Conservation (phyloP, 139 green algal genomes). For the Astrephomene gubernaculifera region DNA sequence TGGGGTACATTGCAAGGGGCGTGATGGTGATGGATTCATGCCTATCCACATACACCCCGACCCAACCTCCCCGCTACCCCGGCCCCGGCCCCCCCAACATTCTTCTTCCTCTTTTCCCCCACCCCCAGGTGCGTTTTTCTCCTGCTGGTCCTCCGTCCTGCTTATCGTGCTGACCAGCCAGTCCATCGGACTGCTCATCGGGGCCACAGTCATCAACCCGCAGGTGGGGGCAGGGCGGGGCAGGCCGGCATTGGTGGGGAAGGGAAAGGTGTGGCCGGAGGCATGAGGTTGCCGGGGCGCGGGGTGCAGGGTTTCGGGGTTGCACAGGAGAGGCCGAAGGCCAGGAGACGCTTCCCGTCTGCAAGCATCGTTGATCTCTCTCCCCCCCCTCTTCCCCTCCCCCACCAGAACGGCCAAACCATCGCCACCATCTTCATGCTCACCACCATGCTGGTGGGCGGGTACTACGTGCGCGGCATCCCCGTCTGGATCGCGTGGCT, state of each 20-base stretch:
- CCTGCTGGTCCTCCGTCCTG: conserved; percentile 66
- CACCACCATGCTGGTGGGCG: conserved; percentile 61
- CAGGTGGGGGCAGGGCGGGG: neutral
- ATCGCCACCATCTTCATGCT: conserved; percentile 80
- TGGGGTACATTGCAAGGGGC: too few relatives aligned
- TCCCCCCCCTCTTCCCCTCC: too few relatives aligned
- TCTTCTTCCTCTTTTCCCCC: neutral
- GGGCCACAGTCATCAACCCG: conserved; percentile 73
- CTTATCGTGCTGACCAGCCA: conserved; percentile 75
- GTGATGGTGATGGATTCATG: too few relatives aligned
- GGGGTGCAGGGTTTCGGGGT: too few relatives aligned
- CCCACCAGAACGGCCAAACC: conserved; percentile 47
- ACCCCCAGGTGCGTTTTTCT: conserved; percentile 71
- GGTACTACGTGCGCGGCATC: conserved; percentile 77
- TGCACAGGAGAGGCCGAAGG: too few relatives aligned
- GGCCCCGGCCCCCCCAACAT: neutral
- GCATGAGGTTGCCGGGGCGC: too few relatives aligned
- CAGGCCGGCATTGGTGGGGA: conserved; percentile 68
- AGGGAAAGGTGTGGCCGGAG: too few relatives aligned
- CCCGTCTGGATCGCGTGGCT: conserved; percentile 68
- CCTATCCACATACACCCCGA: neutral
- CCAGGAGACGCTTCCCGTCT: too few relatives aligned
- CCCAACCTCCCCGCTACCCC: neutral
- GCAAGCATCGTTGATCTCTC: too few relatives aligned
- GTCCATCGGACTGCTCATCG: conserved; percentile 78